Evolutionary conservation across 2,329 filamentous ascomycete genomes (phyloP), one percentile per base, ranked within the genome.

Genomic region (Xylariaceae sp.): DNA sequence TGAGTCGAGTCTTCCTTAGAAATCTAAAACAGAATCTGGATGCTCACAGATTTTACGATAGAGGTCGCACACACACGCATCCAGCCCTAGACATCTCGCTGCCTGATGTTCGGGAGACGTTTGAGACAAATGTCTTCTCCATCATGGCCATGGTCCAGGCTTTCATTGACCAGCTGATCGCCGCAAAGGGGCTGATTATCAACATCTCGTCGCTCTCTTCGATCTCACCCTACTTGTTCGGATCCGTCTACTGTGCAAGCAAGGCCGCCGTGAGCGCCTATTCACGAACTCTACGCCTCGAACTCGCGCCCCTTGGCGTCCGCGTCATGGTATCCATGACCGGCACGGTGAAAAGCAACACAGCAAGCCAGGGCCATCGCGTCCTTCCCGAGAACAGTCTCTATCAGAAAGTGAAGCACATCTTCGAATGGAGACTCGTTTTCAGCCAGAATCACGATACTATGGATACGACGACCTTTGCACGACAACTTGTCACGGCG

Each of bases 271-370:
- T 84, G 42, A 76, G 76, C 58, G 73, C 75, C 2, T 84, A 82
- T 72, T 82, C 80, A 51, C 80, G 81, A 59, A 78, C 76, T 0
- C 72, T 84, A 35, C 79, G 82, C 23, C 71, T 80, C 53, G 82
- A 85, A 65, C 74, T 85, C 47, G 74, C 75, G 50, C 82, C 81
- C 0, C 79, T 83, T 51, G 75, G 75, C 64, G 81, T 84, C 8
- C 78, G 82, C 63, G 82, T 84, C 70, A 83, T 83, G 77, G 77
- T 82, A 15, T 78, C 78, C 66, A 77, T 83, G 73, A 78, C 80
- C 0, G 82, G 82, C 23, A 82, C 80, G 1, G 80, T 84, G 10
- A 72, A 72, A 48, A 80, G 78, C 66, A 78, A 81, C 69, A 82
- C 80, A 55, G 77, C 78, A 4, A 72, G 69, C 63, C 74, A 75